These are phyloP conservation scores for Didymella segeticola DNA, from an alignment of 2,329 filamentous ascomycete species.

Conservation along the genomic window DNA sequence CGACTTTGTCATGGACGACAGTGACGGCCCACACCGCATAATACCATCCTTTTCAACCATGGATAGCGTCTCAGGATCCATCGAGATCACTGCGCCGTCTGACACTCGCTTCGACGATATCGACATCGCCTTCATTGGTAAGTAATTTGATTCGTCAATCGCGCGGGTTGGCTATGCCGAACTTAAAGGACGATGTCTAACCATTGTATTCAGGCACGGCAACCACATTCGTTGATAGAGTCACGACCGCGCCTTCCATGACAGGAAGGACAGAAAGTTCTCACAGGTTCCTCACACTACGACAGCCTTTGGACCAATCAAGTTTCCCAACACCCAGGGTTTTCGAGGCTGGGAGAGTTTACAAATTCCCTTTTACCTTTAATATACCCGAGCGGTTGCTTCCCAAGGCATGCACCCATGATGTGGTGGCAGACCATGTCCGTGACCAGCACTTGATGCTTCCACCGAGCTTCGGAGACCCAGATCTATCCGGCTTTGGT, in stretches of 20 bases:
- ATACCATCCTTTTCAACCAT: constrained; percentile 62
- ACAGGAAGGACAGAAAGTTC: constrained; percentile 62
- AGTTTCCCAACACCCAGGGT: constrained; percentile 63
- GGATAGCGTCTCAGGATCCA: constrained; percentile 63
- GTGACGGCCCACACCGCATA: constrained; percentile 34
- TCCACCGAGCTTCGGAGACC: constrained; percentile 68
- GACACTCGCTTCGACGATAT: constrained; percentile 65
- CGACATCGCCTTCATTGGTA: constrained; percentile 65
- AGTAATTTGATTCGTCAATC: constrained; percentile 21
- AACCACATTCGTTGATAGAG: constrained; percentile 62
- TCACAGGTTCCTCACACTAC: constrained; percentile 67
- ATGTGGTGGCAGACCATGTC: constrained; percentile 58
- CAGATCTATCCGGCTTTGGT: constrained; percentile 59
- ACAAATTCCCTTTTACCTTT: constrained; percentile 69
- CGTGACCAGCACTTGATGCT: constrained; percentile 63
- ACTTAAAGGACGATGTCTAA: constrained; percentile 19
- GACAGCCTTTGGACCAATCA: constrained; percentile 63
- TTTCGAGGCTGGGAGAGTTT: constrained; percentile 61
- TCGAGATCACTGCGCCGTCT: constrained; percentile 57
- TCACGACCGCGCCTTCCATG: constrained; percentile 59
- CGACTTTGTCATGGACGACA: constrained; percentile 50
- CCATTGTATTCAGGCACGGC: constrained; percentile 52
- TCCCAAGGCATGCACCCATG: constrained; percentile 65
- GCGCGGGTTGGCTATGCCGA: constrained; percentile 2
- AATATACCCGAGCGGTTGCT: constrained; percentile 67